Percentiles rank a stretch among this genome's conserved stretches.
Conservation (phyloP, 23 red algal genomes). For the Gracilaria caudata region DNA sequence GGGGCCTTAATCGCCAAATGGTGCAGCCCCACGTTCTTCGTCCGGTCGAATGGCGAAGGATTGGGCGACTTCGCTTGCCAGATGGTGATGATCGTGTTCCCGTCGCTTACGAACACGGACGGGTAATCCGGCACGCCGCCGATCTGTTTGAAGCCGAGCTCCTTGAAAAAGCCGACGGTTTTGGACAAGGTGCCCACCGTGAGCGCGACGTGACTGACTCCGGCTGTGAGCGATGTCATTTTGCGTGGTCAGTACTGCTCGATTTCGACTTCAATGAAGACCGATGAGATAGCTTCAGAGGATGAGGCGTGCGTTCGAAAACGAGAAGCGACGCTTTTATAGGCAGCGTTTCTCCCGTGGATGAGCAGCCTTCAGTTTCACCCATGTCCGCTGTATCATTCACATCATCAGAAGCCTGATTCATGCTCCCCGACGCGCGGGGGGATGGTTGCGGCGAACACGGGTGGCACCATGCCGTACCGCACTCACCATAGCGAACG, state of each 20-base stretch:
- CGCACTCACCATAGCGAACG: no score
- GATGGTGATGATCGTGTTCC: conserved; percentile 4
- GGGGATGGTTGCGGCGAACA: no score
- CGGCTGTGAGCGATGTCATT: conserved; percentile 2
- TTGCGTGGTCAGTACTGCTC: neutral
- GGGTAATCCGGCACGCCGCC: conserved; percentile 8
- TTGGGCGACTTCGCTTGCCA: conserved; percentile 8
- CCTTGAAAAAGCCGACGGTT: conserved; percentile 15
- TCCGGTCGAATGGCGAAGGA: conserved; percentile 2
- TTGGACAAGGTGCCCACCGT: conserved; percentile 12
- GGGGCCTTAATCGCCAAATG: conserved; percentile 16
- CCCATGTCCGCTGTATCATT: no score
- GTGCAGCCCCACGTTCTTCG: conserved; percentile 13
- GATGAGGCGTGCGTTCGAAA: no score
- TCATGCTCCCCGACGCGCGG: no score
- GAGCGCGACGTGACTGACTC: conserved; percentile 13
- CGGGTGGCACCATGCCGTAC: no score
- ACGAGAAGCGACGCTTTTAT: no score
- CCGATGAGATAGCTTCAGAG: neutral
- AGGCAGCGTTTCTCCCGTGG: no score
- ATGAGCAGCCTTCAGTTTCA: no score
- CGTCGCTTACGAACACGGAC: conserved; percentile 16
- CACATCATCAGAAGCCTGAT: no score
- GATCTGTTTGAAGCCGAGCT: conserved; percentile 4
- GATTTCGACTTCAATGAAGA: neutral